Evolutionary conservation across 495 filamentous ascomycete species (phyloP), one percentile per base, ranked within the genome.

Genomic region (Hypoxylon cercidicola): DNA sequence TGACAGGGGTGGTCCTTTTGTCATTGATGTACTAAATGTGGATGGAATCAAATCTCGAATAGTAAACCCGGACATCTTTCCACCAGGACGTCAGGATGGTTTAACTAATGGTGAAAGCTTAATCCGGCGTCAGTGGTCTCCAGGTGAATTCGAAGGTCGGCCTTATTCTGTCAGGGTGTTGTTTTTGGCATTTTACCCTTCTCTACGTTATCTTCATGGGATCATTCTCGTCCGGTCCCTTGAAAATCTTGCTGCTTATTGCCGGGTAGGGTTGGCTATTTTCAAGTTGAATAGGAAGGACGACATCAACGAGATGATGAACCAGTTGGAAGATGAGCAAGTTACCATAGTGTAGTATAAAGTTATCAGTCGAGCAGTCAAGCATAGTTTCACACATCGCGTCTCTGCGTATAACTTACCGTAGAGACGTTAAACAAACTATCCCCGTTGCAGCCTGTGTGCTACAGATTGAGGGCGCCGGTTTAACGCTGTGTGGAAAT

Each of bases 251-350:
- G n/a, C 13, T 6, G 12, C 39, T 41, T 41, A 16, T 16, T 41
- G 39, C 39, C 39, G 39, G n/a, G 39, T 41, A 6, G 39, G 39
- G 15, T 16, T 41, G 39, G 39, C n/a, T 41, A 41, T 41, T 15
- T 41, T 41, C n/a, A 6, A 13, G 5, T 16, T 41, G n/a, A 1
- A 2, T 16, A 8, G n/a, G 2, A 16, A 2, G 16, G 1, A 16
- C 3, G 39, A n/a, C 39, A 16, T 16, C 16, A 16, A 16, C 5
- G 9, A 41, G 12, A 16, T 6, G n/a, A 16, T 41, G 5, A 6
- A 4, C 1, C 2, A 41, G n/a, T 41, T 12, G 39, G 13, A n/a
- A 6, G 16, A 41, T 16, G 13, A 41, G n/a, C 13, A 41, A 41
- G 39, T 41, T 41, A 16, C 39, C 5, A 15, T 41, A 16, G 39